Conservation (phyloP, 225 moss, liverwort and hornwort species). For the Physcomitrium patens region DNA sequence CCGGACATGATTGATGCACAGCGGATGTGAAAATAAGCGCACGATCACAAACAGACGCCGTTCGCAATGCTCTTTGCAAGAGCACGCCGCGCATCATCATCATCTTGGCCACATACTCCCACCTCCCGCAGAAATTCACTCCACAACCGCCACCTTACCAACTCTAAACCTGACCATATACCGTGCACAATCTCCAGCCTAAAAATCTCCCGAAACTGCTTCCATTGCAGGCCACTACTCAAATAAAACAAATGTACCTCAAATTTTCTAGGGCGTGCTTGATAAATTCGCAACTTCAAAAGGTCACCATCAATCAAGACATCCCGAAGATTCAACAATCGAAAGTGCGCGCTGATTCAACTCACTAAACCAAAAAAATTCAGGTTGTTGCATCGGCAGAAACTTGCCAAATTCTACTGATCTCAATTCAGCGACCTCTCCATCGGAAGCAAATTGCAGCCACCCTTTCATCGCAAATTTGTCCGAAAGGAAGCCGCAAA, state of each 20-base stretch:
- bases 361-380: background rate
- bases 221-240: background rate
- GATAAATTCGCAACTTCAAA: background rate
- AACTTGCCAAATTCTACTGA: background rate
- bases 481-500: background rate
- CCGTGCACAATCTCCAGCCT: background rate
- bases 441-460: background rate
- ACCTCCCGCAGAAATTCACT: background rate
- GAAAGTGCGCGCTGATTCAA: background rate
- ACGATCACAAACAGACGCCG: constrained; percentile 34
- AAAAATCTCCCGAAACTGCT: background rate
- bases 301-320: background rate
- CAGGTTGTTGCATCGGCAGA: too few species aligned
- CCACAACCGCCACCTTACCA: background rate
- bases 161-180: background rate
- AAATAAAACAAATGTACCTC: background rate
- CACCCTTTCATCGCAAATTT: too few species aligned
- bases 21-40: constrained; percentile 35
- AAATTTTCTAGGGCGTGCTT: background rate
- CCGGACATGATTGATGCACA: constrained; percentile 31
- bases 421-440: background rate
- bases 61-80: constrained; percentile 44
- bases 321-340: background rate
- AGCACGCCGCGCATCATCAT: constrained; percentile 40
- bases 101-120: constrained; percentile 30